Evolutionary conservation across 345 rosid genomes (phyloP).

Genomic region (Salix udensis): DNA sequence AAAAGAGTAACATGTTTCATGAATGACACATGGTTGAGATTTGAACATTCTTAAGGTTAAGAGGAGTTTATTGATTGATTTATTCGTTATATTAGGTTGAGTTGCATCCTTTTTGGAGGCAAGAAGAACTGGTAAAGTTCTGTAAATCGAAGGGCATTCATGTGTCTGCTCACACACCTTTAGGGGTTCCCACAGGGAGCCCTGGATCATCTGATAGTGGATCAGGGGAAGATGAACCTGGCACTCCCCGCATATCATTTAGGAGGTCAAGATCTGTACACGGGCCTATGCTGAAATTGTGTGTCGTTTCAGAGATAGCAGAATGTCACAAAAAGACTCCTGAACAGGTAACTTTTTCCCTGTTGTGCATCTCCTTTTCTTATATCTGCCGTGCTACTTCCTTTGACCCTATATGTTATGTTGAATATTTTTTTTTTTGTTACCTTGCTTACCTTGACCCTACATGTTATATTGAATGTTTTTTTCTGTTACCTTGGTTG

Average conservation of each 20-base stretch:
- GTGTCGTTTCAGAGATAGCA: conserved; percentile 52
- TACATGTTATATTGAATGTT: background rate
- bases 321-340: conserved; percentile 49
- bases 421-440: background rate
- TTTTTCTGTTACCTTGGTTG: background rate
- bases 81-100: conserved; percentile 39
- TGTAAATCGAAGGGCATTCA: conserved; percentile 55
- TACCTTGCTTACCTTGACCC: background rate
- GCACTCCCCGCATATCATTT: conserved; percentile 59
- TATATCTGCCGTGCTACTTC: background rate
- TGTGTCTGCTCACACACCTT: conserved; percentile 68
- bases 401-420: background rate
- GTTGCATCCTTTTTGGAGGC: conserved; percentile 69
- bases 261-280: conserved; percentile 64
- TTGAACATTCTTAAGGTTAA: background rate
- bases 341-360: conserved; percentile 44
- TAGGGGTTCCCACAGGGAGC: conserved; percentile 54
- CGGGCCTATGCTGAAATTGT: conserved; percentile 64
- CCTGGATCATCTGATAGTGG: conserved; percentile 55
- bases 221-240: conserved; percentile 61
- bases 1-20: background rate
- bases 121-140: conserved; percentile 59
- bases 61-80: conserved; percentile 11
- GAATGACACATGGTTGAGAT: background rate
- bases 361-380: background rate